A percentile compares a stretch with the other conserved stretches of the same genome.
phyloP scores from a whole-genome alignment of 2,329 filamentous ascomycete species.

The Purpureocillium takamizusanense region DNA sequence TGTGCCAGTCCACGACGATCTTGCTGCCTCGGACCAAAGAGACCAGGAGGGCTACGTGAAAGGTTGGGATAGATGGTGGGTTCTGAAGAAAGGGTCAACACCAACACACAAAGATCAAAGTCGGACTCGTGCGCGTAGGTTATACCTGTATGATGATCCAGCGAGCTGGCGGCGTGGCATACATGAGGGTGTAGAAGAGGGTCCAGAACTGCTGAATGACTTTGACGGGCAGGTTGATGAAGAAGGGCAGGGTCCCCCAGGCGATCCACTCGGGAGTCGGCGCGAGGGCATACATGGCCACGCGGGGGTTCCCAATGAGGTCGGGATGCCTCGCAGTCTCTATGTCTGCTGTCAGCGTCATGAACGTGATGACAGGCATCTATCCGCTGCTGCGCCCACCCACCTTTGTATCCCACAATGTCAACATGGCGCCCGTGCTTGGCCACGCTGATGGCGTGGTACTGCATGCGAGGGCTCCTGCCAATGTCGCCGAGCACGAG shows the following conservation, averaged over 20 bases:
- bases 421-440: slow-evolving; percentile 73
- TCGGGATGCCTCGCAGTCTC: slow-evolving; percentile 79
- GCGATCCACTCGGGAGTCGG: slow-evolving; percentile 59
- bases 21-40: slow-evolving; percentile 71
- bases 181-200: slow-evolving; percentile 64
- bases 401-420: slow-evolving; percentile 81
- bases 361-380: too few relatives aligned
- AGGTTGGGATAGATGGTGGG: slow-evolving; percentile 86
- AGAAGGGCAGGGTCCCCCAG: slow-evolving; percentile 64
- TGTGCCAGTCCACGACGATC: slow-evolving; percentile 95
- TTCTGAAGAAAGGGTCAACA: slow-evolving; percentile 46
- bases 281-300: slow-evolving; percentile 62
- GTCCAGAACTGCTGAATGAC: slow-evolving; percentile 72
- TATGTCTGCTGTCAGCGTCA: too few relatives aligned
- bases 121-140: too few relatives aligned
- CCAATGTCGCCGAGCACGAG: slow-evolving; percentile 93
- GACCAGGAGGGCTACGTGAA: slow-evolving; percentile 64
- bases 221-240: slow-evolving; percentile 72
- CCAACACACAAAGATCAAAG: too few relatives aligned
- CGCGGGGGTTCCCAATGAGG: slow-evolving; percentile 56
- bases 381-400: too few relatives aligned
- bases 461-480: slow-evolving; percentile 94
- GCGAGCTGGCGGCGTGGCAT: slow-evolving; percentile 61
- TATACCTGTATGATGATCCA: slow-evolving; percentile 77
- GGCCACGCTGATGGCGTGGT: slow-evolving; percentile 88